These are phyloP conservation scores for Thelephora terrestris DNA, from an alignment of 1,284 basidiomycete species.

Conservation along the genomic window DNA sequence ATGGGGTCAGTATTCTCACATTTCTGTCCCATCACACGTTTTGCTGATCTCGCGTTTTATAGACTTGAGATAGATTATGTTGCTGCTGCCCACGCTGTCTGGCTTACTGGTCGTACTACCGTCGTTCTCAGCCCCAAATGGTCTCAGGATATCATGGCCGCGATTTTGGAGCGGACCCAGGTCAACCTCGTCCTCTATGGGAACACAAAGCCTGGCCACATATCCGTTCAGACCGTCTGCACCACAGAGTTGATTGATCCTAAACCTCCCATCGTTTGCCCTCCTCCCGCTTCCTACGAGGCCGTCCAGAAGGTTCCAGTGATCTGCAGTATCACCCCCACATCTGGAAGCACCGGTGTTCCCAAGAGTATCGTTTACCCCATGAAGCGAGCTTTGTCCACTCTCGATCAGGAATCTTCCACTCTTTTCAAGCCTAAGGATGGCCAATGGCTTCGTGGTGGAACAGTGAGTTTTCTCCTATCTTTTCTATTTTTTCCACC, in stretches of 20 bases:
- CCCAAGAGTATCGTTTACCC: conserved; percentile 23
- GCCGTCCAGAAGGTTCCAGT: conserved; percentile 16
- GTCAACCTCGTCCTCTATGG: conserved; percentile 15
- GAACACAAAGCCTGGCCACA: conserved; percentile 7
- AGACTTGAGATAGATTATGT: conserved; percentile 20
- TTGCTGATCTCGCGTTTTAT: background rate
- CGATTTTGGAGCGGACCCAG: conserved; percentile 13
- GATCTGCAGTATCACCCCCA: conserved; percentile 21
- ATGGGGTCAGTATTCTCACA: conserved; percentile 13
- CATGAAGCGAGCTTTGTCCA: conserved; percentile 16
- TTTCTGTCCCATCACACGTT: background rate
- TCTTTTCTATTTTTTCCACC: background rate
- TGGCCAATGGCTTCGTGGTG: conserved; percentile 22
- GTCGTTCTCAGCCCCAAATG: conserved; percentile 20
- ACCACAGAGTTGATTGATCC: conserved; percentile 7
- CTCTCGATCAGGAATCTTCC: conserved; percentile 20
- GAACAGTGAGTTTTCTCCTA: conserved; percentile 12
- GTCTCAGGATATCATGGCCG: conserved; percentile 15
- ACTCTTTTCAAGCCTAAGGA: conserved; percentile 14
- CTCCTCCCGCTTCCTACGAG: conserved; percentile 13
- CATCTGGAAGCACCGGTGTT: conserved; percentile 20
- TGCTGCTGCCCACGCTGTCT: conserved; percentile 19
- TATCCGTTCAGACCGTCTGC: conserved; percentile 11
- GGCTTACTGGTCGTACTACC: conserved; percentile 15
- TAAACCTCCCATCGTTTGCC: conserved; percentile 1